Evolutionary conservation across 495 filamentous ascomycete genomes (phyloP), one percentile per base, ranked within the genome.

Genomic region (Aspergillus steynii): DNA sequence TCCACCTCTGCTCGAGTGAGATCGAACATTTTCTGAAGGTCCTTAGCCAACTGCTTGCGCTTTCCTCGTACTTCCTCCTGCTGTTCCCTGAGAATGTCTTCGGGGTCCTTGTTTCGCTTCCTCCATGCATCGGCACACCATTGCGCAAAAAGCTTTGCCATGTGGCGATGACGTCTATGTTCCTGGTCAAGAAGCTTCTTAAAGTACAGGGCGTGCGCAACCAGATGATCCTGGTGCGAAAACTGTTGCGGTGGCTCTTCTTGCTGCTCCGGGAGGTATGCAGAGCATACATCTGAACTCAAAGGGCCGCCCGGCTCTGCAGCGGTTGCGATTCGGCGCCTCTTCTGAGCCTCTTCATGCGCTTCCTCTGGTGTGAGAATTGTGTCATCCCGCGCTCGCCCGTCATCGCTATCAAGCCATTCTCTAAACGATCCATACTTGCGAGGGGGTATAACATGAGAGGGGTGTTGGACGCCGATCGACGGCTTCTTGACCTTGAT

Each of bases 181-280:
- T 98, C 96, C 56, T 85, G 80, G 27, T 87, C 75, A 77, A 97
- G 82, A 46, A 96, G 77, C 62, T 83, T 87, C 47, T 90, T 86
- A 65, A 98, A 93, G 63, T 92, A 85, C 10, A 90, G 63, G 50
- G 90, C 91, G 65, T 96, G 92, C 14, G 87, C 85, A 48, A 91
- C 83, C 7, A 98, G 80, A 67, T 97, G 90, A 68, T 97, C 93
- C 59, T 85, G 83, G 67, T 97, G 93, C 15, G 87, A 86, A 76
- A 91, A 97, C 56, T 91, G 91, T 59, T 83, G 84, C 5, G 87
- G 82, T 2, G 89, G 90, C 58, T 88, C 86, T 47, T 85, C 80
- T 62, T 91, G 88, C 50, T 86, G 82, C 60, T 96, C 92, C 0
- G 89, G 88, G n/a, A 85, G 79, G 67, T 89, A 96, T 31, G 90